phyloP scores from a whole-genome alignment of 1,139 yeast species.

The Suhomyces atakaporum region DNA sequence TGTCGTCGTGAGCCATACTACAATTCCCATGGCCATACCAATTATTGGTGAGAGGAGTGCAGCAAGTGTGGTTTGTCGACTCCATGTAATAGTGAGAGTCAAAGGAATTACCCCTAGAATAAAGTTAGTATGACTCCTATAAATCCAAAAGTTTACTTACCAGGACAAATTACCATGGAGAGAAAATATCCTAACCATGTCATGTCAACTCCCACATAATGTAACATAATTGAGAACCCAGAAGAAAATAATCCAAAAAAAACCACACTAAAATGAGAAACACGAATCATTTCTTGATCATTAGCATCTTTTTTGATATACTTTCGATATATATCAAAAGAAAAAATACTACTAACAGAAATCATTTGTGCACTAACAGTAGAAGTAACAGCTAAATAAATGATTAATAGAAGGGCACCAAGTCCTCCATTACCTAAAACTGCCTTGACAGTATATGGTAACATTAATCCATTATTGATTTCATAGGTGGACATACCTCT shows the following conservation, averaged over 20 bases:
- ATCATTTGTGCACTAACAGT: conserved; percentile 36
- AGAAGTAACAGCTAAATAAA: conserved; percentile 35
- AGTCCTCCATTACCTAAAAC: conserved; percentile 30
- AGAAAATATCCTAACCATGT: conserved; percentile 40
- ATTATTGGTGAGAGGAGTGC: conserved; percentile 29
- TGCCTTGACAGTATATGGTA: conserved; percentile 31
- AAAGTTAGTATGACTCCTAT: conserved; percentile 1
- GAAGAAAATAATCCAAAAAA: conserved; percentile 32
- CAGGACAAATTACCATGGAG: conserved; percentile 39
- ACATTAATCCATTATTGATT: conserved; percentile 30
- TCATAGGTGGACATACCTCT: conserved; percentile 27
- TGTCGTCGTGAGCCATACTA: conserved; percentile 30
- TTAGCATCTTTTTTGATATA: conserved; percentile 29
- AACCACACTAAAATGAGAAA: conserved; percentile 31
- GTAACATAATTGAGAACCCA: conserved; percentile 33
- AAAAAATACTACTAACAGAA: conserved; percentile 32
- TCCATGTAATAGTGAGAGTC: conserved; percentile 37
- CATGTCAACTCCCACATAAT: conserved; percentile 33
- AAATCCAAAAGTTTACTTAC: conserved; percentile 6
- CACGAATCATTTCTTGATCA: conserved; percentile 28
- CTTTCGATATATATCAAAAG: conserved; percentile 34
- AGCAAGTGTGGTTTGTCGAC: conserved; percentile 30
- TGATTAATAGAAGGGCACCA: conserved; percentile 29
- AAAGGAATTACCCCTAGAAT: conserved; percentile 29
- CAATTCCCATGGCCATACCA: conserved; percentile 26